These are phyloP conservation scores for Suillus americanus DNA, from an alignment of 768 basidiomycete species.

Conservation along the genomic window DNA sequence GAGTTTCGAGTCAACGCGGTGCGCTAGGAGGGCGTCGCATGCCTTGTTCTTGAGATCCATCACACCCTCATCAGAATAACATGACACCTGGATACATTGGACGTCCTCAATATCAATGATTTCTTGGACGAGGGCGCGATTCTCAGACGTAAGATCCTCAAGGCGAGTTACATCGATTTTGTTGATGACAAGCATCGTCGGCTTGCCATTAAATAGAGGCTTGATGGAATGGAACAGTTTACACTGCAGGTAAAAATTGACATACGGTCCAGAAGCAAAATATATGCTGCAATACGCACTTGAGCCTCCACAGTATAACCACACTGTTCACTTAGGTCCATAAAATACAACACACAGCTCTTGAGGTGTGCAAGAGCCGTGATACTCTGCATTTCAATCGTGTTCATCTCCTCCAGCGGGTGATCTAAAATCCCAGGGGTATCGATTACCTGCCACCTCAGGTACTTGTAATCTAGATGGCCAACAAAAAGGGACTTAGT, in stretches of 20 bases:
- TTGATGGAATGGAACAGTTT: conserved; percentile 99
- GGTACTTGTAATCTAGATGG: conserved; percentile 98
- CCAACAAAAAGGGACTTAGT: conserved; percentile 99
- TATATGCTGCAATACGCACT: conserved; percentile 43
- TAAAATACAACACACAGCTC: conserved; percentile 93
- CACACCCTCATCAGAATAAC: conserved; percentile 95
- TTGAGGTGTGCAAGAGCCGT: conserved; percentile 97
- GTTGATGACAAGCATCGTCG: conserved; percentile 93
- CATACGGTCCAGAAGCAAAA: not conserved
- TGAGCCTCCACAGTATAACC: conserved; percentile 97
- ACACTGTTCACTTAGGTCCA: conserved; percentile 98
- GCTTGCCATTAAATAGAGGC: conserved; percentile 93
- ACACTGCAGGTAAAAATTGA: conserved; percentile 53
- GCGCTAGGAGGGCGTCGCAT: conserved; percentile 92
- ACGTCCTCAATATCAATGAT: conserved; percentile 78
- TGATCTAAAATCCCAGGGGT: conserved; percentile 98
- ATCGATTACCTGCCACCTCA: conserved; percentile 99
- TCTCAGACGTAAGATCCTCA: conserved; percentile 77
- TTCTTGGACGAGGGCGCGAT: conserved; percentile 79
- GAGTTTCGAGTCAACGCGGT: conserved; percentile 92
- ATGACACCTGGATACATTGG: conserved; percentile 81
- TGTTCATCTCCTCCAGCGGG: conserved; percentile 99
- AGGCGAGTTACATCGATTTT: conserved; percentile 94
- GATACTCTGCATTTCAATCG: conserved; percentile 99
- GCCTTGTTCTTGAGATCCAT: conserved; percentile 95